Conservation (phyloP, 2,329 filamentous ascomycete species). For the Diplocarpon rosae region DNA sequence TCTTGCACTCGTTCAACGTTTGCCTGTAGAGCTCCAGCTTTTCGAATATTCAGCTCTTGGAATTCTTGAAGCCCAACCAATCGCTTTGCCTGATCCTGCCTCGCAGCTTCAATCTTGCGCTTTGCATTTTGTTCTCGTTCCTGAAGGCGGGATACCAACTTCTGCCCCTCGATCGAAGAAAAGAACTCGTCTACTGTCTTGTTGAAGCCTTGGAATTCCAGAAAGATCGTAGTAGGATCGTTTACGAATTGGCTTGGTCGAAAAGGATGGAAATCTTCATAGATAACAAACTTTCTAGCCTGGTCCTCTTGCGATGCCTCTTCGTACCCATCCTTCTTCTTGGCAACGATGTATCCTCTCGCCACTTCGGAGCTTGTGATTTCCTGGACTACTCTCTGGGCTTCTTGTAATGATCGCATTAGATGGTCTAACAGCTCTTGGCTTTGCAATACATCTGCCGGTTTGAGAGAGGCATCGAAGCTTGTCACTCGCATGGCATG, state of each 20-base stretch:
- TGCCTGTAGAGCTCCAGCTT: conserved; percentile 81
- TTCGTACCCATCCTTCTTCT: conserved; percentile 32
- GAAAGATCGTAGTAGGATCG: conserved; percentile 52
- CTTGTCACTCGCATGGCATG: conserved; percentile 62
- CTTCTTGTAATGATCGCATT: conserved; percentile 57
- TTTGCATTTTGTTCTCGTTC: conserved; percentile 76
- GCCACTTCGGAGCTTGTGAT: conserved; percentile 55
- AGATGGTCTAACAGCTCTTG: conserved; percentile 55
- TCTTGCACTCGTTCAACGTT: conserved; percentile 89
- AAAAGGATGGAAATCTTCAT: conserved; percentile 95
- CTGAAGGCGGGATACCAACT: conserved; percentile 69
- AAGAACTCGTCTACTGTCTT: conserved; percentile 94
- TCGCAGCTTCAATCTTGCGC: conserved; percentile 75
- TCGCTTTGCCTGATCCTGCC: conserved; percentile 71
- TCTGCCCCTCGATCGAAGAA: conserved; percentile 90
- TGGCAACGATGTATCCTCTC: conserved; percentile 84
- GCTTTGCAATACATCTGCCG: conserved; percentile 58
- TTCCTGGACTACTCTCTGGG: conserved; percentile 55
- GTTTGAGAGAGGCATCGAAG: conserved; percentile 58
- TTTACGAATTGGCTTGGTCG: conserved; percentile 67
- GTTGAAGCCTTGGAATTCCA: conserved; percentile 80
- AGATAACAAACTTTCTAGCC: conserved; percentile 44
- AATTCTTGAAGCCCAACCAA: conserved; percentile 73
- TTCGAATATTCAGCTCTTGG: conserved; percentile 74
- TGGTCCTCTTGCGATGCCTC: conserved; percentile 29